Percentiles rank a stretch among this genome's conserved stretches.
phyloP scores from a whole-genome alignment of 2,329 filamentous ascomycete species.

The Arthrobotrys sphaeroides region DNA sequence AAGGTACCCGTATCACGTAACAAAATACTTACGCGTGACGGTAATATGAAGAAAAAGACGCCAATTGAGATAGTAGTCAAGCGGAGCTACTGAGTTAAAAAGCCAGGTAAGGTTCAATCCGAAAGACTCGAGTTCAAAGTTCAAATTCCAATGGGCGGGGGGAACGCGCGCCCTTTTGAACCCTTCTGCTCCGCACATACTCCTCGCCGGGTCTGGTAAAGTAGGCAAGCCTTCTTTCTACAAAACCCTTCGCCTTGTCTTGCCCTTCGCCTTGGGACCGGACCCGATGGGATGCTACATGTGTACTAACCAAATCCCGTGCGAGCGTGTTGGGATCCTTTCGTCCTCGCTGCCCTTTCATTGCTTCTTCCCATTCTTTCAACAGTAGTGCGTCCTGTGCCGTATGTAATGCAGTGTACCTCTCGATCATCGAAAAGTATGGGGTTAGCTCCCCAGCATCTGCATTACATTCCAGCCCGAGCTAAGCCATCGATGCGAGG shows the following conservation, averaged over 20 bases:
- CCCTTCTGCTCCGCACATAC: background rate
- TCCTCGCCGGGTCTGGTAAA: slow-evolving; percentile 37
- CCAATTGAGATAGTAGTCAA: background rate
- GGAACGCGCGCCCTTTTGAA: slow-evolving; percentile 44
- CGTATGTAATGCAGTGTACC: background rate
- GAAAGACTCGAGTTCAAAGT: background rate
- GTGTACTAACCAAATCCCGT: slow-evolving; percentile 40
- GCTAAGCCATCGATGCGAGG: slow-evolving; percentile 52
- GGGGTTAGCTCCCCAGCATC: slow-evolving; percentile 3
- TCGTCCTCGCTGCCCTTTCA: background rate
- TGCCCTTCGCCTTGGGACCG: slow-evolving; percentile 9
- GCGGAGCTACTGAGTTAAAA: background rate
- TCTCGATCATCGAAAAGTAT: slow-evolving; percentile 20
- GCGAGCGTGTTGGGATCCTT: slow-evolving; percentile 37
- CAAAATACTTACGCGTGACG: background rate
- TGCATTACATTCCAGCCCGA: slow-evolving; percentile 24
- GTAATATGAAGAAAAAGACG: background rate
- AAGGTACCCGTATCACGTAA: background rate
- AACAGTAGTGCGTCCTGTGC: background rate
- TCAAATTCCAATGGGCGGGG: slow-evolving; percentile 10
- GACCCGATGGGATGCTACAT: background rate
- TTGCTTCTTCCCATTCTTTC: slow-evolving; percentile 5
- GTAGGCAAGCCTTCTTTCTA: slow-evolving; percentile 27
- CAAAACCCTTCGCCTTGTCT: slow-evolving; percentile 26
- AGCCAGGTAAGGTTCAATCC: background rate